Evolutionary conservation across 2,329 filamentous ascomycete species (phyloP), one percentile per base, ranked within the genome.

Genomic region (Xylariales sp.): DNA sequence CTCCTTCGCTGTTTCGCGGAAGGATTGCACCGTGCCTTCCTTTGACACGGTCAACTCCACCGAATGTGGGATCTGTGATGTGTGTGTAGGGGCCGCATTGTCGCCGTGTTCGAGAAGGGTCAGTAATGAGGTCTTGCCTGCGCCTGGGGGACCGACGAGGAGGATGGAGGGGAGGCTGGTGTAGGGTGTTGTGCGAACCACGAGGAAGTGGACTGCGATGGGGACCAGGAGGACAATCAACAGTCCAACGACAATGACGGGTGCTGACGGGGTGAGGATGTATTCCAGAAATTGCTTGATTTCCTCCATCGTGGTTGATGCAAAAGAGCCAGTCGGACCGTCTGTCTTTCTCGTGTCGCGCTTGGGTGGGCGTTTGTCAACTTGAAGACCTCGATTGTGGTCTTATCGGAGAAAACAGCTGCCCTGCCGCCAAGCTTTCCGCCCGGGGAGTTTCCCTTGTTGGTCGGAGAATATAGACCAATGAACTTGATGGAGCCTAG

Each of bases 111-210:
- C 76, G 53, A 80, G 71, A 52, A 93, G 74, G 16, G 88, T 89
- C n/a, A 89, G 68, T 24, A 97, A 79, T 7, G 86, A 78, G 0
- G 93, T 97, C 71, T 97, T 98, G 56, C 93, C 93, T 37, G 80
- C 77, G 48, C 83, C 86, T 42, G 83, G 82, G 12, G 91, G 88
- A 1, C 93, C 93, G 36, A 90, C 62, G 31, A 95, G 76, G 8
- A 96, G 70, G 46, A 97, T 80, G 6, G 84, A 84, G 37, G 91
- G 88, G 19, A 86, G 76, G 11, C 72, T 74, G 27, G 78, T 78
- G 54, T 85, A 82, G 11, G 81, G 75, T 28, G 76, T 76, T 37
- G 78, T 73, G 42, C 76, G 77, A 61, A 88, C 81, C 58, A 95
- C 76, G 58, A 84, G 68, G 44, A 78, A 61, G 69, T 97, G 93